These are phyloP conservation scores for Beauveria bassiana DNA, from an alignment of 2,329 filamentous ascomycete species.

Conservation along the genomic window DNA sequence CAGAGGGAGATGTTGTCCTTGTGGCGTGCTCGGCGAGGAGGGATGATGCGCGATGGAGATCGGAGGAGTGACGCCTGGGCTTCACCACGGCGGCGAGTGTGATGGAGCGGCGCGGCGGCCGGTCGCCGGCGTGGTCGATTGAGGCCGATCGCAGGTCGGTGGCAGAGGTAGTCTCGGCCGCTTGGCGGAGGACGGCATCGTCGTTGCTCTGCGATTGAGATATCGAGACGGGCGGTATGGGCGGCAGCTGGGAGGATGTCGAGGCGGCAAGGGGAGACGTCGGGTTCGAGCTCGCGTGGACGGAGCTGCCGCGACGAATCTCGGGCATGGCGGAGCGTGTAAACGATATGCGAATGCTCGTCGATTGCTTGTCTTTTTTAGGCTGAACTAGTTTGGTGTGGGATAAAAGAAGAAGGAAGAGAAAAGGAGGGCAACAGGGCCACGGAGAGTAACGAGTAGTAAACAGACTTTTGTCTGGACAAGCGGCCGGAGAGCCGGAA, in stretches of 20 bases:
- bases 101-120: constrained; percentile 8
- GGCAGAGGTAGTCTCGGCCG: too few species aligned
- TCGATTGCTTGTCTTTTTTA: neutral
- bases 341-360: neutral
- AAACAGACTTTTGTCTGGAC: too few species aligned
- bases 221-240: neutral
- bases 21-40: neutral
- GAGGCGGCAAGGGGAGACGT: neutral
- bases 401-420: neutral
- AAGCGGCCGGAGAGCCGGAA: too few species aligned
- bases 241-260: neutral
- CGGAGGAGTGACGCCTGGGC: constrained; percentile 2
- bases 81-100: neutral
- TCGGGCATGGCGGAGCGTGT: constrained; percentile 2
- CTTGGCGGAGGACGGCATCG: neutral
- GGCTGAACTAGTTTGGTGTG: neutral
- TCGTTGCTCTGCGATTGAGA: neutral
- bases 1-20: neutral
- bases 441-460: too few species aligned
- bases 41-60: neutral
- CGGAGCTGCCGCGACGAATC: constrained; percentile 10
- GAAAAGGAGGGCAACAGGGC: neutral
- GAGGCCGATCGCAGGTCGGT: neutral
- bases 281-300: constrained; percentile 8
- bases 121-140: neutral